Percentiles rank a stretch among this genome's conserved stretches.
Evolutionary conservation across 176 grass and related monocot species (phyloP).

Genomic region (Musa acuminata): DNA sequence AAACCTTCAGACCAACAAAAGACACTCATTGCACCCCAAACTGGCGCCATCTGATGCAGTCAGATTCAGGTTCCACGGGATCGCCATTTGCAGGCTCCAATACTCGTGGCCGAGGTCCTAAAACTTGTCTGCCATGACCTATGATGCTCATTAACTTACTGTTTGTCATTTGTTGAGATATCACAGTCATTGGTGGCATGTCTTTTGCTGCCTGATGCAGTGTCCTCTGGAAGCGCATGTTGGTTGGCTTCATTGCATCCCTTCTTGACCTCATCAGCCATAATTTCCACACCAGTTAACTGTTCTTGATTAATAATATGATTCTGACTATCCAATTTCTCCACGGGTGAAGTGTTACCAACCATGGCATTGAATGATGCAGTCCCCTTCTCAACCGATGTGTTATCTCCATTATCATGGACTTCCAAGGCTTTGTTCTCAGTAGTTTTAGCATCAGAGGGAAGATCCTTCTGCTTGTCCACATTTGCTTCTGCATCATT

Average conservation of each 20-base stretch:
- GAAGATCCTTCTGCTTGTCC: no score
- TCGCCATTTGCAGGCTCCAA: no score
- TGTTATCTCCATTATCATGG: neutral
- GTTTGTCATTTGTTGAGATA: neutral
- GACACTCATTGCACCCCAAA: no score
- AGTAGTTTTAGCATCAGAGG: neutral
- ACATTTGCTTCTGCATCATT: neutral
- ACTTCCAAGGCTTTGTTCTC: neutral
- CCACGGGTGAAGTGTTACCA: neutral
- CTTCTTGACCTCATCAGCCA: neutral
- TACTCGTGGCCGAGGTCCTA: no score
- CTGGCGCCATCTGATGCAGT: no score
- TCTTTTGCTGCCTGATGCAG: neutral
- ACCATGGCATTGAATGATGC: neutral
- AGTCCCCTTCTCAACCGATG: neutral
- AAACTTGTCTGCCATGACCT: no score
- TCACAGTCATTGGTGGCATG: neutral
- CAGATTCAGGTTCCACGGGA: no score
- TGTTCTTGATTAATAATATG: neutral
- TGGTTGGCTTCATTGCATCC: neutral
- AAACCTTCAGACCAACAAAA: no score
- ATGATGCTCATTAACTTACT: no score
- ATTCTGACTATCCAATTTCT: neutral
- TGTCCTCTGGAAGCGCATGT: neutral
- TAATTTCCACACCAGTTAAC: neutral